Base-by-base conservation (phyloP, 1,284 basidiomycete genomes). In the Athelia sp. region DNA sequence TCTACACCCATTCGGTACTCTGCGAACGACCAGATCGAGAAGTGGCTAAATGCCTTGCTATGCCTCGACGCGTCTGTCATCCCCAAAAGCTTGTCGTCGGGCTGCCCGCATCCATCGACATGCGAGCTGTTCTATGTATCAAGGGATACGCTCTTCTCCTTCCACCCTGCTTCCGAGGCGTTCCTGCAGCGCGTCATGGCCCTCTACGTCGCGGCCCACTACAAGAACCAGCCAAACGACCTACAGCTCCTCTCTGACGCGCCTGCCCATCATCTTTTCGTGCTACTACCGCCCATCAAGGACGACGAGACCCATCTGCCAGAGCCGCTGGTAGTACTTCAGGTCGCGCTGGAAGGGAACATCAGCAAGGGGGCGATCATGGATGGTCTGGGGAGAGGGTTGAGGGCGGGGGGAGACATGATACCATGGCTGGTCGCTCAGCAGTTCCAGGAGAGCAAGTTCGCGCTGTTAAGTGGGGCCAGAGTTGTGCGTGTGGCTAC, bases 141-240 rank as follows among this genome's bases (percentile, higher is more conserved):
- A 62, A 79, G 97, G 35, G 97, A 99, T 65, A 98, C 97, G 0
- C 75, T 99, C 32, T 99, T 99, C 78, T 93, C 88, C 58, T 99
- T 89, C 72, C 95, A 99, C 65, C 93, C 96, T 1, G 95, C 95
- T 3, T 94, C 91, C 3, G 97, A 99, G 67, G 79, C 90, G 18
- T 99, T 99, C 74, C 76, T 99, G 40, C 97, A 99, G 69, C 84
- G 95, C 43, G 94, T 99, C 89, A 98, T 98, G 94, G 89, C 92
- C 4, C 77, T 99, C 1, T 99, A 98, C 68, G 95, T 99, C 47
- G 91, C 96, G 1, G 89, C 86, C 45, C 97, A 99, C 68, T 99
- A 99, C 77, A 99, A 99, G 70, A 99, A 99, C 69, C 92, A 95
- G 63, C 97, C 97, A 18, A 99, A 99, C 65, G 97, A 99, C 65